Percentiles rank a stretch among this genome's conserved stretches.
These are phyloP conservation scores for Candida incommunis DNA, from an alignment of 805 yeast genomes.

Conservation along the genomic window DNA sequence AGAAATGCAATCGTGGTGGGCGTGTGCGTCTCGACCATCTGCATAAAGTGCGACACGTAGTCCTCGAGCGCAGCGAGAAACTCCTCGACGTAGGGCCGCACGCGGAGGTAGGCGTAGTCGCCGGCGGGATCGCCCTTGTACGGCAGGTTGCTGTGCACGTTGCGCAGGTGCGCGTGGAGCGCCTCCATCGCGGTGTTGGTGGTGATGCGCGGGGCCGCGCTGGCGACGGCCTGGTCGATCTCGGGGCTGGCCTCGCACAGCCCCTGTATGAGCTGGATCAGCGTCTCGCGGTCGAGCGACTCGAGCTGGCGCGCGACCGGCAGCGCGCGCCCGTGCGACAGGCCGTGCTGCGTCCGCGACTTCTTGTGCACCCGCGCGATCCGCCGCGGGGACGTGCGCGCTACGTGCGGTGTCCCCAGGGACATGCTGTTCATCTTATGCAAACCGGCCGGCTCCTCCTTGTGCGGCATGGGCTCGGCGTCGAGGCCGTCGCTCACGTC, in stretches of 20 bases:
- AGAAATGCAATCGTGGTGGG: constrained; percentile 45
- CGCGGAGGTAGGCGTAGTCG: constrained; percentile 66
- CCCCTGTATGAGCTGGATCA: constrained; percentile 37
- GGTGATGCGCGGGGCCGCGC: constrained; percentile 43
- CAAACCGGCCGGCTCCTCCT: no score
- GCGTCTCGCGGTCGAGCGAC: constrained; percentile 42
- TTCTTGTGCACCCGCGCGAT: constrained; percentile 4
- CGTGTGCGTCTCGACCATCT: constrained; percentile 49
- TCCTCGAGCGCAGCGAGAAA: constrained; percentile 61
- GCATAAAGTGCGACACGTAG: constrained; percentile 55
- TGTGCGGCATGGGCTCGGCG: no score
- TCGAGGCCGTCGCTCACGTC: constrained; percentile 14
- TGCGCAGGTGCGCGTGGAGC: constrained; percentile 30
- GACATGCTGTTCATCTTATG: no score
- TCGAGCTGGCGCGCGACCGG: constrained; percentile 56
- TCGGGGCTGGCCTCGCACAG: constrained; percentile 52
- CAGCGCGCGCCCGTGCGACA: constrained; percentile 32
- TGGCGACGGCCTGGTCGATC: constrained; percentile 33
- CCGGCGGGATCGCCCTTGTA: constrained; percentile 59
- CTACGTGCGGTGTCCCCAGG: background rate
- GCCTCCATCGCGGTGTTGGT: constrained; percentile 36
- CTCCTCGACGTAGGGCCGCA: constrained; percentile 52
- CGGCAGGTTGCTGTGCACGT: constrained; percentile 42
- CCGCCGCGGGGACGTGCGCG: constrained; percentile 9
- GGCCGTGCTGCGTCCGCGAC: background rate